Percentiles rank a stretch among this genome's conserved stretches.
Conservation (phyloP, 169 alveolate species). For the Miamiensis avidus region DNA sequence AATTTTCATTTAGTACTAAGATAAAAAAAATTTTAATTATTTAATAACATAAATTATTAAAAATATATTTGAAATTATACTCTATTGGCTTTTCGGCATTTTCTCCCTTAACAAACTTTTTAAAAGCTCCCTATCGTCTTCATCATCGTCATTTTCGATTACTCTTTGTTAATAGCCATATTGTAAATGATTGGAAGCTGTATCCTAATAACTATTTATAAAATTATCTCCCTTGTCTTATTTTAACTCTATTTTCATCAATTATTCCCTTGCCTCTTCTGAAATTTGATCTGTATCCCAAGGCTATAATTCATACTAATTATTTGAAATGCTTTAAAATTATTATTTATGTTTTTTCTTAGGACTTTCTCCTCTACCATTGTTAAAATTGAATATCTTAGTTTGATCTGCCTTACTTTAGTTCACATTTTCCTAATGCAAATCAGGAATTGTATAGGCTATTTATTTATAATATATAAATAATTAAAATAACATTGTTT, state of each 20-base stretch:
- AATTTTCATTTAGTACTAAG: too few species aligned
- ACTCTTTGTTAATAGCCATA: background rate
- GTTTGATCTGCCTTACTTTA: background rate
- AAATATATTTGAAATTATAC: too few species aligned
- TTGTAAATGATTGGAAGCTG: background rate
- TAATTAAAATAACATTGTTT: too few species aligned
- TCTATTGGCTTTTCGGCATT: too few species aligned
- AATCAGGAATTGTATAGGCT: background rate
- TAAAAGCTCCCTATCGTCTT: background rate
- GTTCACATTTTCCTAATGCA: background rate
- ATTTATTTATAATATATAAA: too few species aligned
- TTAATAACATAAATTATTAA: too few species aligned
- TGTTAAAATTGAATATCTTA: background rate
- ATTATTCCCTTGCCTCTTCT: background rate
- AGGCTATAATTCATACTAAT: background rate
- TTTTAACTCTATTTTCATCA: background rate
- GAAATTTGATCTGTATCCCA: background rate
- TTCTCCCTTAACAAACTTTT: too few species aligned
- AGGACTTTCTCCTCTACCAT: background rate
- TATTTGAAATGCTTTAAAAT: too few species aligned
- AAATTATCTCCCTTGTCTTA: background rate
- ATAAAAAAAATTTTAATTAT: too few species aligned
- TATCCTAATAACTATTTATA: background rate
- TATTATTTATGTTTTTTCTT: too few species aligned
- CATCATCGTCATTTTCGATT: background rate